These are phyloP conservation scores for Barbarea vulgaris DNA, from an alignment of 345 rosid species.

Conservation along the genomic window DNA sequence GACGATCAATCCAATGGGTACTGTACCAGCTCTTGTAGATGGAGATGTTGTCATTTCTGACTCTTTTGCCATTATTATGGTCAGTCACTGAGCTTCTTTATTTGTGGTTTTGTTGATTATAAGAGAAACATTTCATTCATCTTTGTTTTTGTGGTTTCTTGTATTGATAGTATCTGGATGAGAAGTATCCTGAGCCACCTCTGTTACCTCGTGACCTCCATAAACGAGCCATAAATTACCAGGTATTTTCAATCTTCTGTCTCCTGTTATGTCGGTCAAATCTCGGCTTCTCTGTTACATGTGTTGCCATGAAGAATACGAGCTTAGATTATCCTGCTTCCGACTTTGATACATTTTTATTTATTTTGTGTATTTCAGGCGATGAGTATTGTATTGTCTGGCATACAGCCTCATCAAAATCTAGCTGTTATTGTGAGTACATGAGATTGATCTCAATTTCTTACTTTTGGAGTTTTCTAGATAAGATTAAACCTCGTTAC, in stretches of 20 bases:
- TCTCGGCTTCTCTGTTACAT: not conserved
- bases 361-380: slow-evolving; percentile 46
- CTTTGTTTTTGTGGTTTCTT: not conserved
- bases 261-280: not conserved
- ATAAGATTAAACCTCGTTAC: not conserved
- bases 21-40: slow-evolving; percentile 75
- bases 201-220: slow-evolving; percentile 64
- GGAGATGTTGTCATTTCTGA: slow-evolving; percentile 69
- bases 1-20: slow-evolving; percentile 79
- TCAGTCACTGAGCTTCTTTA: not conserved
- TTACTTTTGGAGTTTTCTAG: not conserved
- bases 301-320: not conserved
- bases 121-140: not conserved
- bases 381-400: slow-evolving; percentile 70
- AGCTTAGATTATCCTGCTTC: not conserved
- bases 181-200: slow-evolving; percentile 74
- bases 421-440: slow-evolving; percentile 55
- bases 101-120: not conserved
- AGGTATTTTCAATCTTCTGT: slow-evolving; percentile 45
- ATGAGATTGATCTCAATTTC: not conserved
- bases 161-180: slow-evolving; percentile 68
- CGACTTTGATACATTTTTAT: not conserved
- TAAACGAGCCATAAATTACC: slow-evolving; percentile 65
- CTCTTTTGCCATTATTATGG: slow-evolving; percentile 72
- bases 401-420: slow-evolving; percentile 86